A percentile compares a stretch with the other conserved stretches of the same genome.
These are phyloP conservation scores for Dothistroma pini DNA, from an alignment of 2,329 filamentous ascomycete genomes.

Conservation along the genomic window DNA sequence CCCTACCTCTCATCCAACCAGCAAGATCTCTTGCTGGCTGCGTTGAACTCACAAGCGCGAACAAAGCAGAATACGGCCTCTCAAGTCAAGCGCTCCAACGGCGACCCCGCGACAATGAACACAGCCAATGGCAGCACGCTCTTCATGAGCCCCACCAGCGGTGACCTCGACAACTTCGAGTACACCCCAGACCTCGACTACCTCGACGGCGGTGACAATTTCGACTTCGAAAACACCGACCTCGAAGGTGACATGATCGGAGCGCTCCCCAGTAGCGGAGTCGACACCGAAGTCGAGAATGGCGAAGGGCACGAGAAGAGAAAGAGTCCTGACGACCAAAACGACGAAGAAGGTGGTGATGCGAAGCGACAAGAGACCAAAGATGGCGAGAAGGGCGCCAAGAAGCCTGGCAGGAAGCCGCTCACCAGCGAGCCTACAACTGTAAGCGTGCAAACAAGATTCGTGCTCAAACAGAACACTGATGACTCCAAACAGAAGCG, in stretches of 20 bases:
- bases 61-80: constrained; percentile 16
- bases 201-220: constrained; percentile 68
- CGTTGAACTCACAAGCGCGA: constrained; percentile 42
- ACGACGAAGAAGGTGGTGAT: constrained; percentile 62
- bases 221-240: constrained; percentile 66
- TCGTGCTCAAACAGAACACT: constrained; percentile 1
- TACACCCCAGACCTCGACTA: constrained; percentile 78
- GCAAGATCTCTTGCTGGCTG: constrained; percentile 47
- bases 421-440: constrained; percentile 93
- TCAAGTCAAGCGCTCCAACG: constrained; percentile 9
- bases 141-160: constrained; percentile 31
- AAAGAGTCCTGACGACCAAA: constrained; percentile 59
- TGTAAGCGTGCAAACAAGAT: constrained; percentile 54
- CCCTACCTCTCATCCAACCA: constrained; percentile 43
- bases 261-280: constrained; percentile 59
- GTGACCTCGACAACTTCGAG: constrained; percentile 28
- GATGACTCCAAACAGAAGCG: constrained; percentile 61
- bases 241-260: constrained; percentile 66
- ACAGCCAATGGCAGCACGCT: constrained; percentile 20
- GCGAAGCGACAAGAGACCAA: constrained; percentile 77
- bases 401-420: constrained; percentile 96
- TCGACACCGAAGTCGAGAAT: constrained; percentile 25
- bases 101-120: constrained; percentile 24
- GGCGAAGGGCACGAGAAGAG: constrained; percentile 64
- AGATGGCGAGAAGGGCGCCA: constrained; percentile 78